Base-by-base conservation (phyloP, 768 basidiomycete genomes). In the Xerocomellus intermedius region DNA sequence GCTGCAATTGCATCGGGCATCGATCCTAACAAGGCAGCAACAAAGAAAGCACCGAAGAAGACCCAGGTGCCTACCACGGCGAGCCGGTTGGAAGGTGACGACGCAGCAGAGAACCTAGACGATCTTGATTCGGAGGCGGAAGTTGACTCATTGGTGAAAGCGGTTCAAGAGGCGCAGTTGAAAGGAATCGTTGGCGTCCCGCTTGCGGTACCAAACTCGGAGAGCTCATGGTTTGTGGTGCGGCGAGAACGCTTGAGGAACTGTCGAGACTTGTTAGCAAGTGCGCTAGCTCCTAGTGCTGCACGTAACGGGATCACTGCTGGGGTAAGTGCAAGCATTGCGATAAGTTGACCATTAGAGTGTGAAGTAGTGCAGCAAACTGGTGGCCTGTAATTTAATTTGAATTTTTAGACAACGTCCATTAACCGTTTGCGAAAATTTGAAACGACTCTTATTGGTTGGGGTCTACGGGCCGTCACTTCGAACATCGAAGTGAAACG, bases 81-180 rank as follows among this genome's bases (percentile, higher is more conserved):
- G 0, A 76, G 76, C 4, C 77, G 80, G 14, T 69, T 81, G 45
- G 82, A 81, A 33, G 82, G 79, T 5, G 87, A 82, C 19, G 87
- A 87, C 47, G 75, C 73, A 5, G 78, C 78, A 39, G 89, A 91
- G 67, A 87, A 91, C 57, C 70, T 87, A 48, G 87, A 89, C 46
- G 86, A 91, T 54, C 58, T 94, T 58, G 91, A 94, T 67, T 93
- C 91, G 5, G 91, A 94, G 63, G 85, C 83, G 10, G 92, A 94
- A 71, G 75, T 94, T 45, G 92, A 94, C 48, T 81, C 83, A 14
- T 76, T 94, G 24, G 79, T 87, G 28, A 77, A 76, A 52, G 83
- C 83, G 10, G 81, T 91, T 28, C 77, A 81, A 46, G 67, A 69
- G 2, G 83, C 86, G 2, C 77, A 76, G 48, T 76, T 79, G 22